Conservation (phyloP, 805 yeast genomes). For the Metschnikowia gruessii region DNA sequence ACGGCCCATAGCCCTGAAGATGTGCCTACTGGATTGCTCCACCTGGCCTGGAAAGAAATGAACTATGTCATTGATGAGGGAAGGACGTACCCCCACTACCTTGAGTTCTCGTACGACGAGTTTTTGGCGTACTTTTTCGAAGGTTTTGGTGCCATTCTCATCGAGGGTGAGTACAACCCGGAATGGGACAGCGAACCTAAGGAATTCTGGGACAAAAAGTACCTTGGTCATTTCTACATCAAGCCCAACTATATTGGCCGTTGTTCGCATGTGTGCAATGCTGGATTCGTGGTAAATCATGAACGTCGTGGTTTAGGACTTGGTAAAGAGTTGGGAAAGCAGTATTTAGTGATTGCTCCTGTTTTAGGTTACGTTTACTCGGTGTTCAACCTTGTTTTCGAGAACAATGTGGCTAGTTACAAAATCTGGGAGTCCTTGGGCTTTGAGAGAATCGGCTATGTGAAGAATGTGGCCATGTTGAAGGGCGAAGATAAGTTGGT, state of each 20-base stretch:
- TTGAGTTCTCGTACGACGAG: constrained; percentile 41
- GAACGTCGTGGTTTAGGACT: constrained; percentile 60
- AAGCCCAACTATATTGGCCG: constrained; percentile 87
- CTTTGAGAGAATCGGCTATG: constrained; percentile 71
- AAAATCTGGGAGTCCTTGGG: constrained; percentile 83
- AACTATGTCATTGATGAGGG: constrained; percentile 71
- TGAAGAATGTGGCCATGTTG: constrained; percentile 70
- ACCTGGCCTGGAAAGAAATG: constrained; percentile 48
- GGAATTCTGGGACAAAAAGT: constrained; percentile 44
- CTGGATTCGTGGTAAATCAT: constrained; percentile 72
- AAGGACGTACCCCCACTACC: constrained; percentile 64
- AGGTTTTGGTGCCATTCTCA: constrained; percentile 60
- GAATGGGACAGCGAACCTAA: constrained; percentile 34
- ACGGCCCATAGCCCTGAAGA: constrained; percentile 51
- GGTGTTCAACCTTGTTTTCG: constrained; percentile 86
- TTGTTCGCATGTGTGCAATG: constrained; percentile 85
- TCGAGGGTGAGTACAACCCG: constrained; percentile 36
- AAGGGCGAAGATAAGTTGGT: constrained; percentile 62
- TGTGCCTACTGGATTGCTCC: constrained; percentile 51
- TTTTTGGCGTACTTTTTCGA: constrained; percentile 67
- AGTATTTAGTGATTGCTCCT: constrained; percentile 72
- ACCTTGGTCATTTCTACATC: constrained; percentile 74
- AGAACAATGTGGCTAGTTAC: constrained; percentile 69
- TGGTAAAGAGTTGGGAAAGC: constrained; percentile 66
- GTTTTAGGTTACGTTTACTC: constrained; percentile 74